phyloP scores from a whole-genome alignment of 2,329 filamentous ascomycete genomes.

The Phyllosticta ampelicida region DNA sequence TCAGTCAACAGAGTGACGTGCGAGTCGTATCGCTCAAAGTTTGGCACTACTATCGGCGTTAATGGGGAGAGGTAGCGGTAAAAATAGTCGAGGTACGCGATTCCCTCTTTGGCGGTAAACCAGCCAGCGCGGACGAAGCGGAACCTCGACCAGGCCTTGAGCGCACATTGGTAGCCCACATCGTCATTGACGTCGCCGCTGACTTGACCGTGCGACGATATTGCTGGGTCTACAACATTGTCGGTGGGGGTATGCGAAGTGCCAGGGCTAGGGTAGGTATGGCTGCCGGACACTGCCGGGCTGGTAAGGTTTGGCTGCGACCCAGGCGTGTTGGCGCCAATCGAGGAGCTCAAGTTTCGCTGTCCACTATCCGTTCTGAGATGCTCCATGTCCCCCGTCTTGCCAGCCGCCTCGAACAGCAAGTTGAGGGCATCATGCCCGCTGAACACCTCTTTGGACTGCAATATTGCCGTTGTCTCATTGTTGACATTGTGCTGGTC shows the following conservation, averaged over 20 bases:
- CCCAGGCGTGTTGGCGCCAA: conserved; percentile 23
- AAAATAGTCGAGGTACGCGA: conserved; percentile 92
- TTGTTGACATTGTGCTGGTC: conserved; percentile 50
- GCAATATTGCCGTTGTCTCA: conserved; percentile 47
- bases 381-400: conserved; percentile 37
- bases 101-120: conserved; percentile 89
- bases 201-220: conserved; percentile 10
- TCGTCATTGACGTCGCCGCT: conserved; percentile 16
- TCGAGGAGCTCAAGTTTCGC: conserved; percentile 15
- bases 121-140: conserved; percentile 93
- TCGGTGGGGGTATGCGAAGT: conserved; percentile 19
- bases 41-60: conserved; percentile 86
- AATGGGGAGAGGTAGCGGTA: conserved; percentile 84
- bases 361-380: conserved; percentile 38
- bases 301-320: conserved; percentile 26
- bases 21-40: conserved; percentile 71
- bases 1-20: conserved; percentile 74
- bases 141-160: conserved; percentile 83
- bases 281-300: conserved; percentile 18
- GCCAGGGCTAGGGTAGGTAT: conserved; percentile 16
- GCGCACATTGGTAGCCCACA: conserved; percentile 46
- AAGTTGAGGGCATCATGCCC: conserved; percentile 88
- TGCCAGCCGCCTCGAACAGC: conserved; percentile 69
- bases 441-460: conserved; percentile 65
- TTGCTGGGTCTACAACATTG: conserved; percentile 22